Conservation (phyloP, 768 basidiomycete genomes). For the Tricholoma terreum region DNA sequence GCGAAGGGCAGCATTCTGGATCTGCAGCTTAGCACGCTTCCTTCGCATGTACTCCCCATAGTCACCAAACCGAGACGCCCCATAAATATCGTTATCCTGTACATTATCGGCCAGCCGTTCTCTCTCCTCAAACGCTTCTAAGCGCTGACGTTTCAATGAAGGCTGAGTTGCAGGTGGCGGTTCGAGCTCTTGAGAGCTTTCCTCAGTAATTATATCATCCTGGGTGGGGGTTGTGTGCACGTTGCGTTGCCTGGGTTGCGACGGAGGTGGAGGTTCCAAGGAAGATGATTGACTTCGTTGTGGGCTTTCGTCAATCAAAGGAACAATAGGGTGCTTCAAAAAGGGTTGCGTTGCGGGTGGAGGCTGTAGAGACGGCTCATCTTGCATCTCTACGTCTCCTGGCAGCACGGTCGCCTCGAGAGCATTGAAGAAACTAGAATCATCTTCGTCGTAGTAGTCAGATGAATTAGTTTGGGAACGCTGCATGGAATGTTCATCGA, state of each 20-base stretch:
- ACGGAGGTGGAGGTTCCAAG: background rate
- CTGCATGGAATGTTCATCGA: background rate
- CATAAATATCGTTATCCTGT: conserved; percentile 56
- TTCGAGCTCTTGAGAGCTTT: conserved; percentile 25
- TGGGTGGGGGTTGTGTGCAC: background rate
- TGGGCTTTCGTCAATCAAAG: background rate
- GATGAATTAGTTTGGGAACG: conserved; percentile 39
- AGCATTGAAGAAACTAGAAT: conserved; percentile 50
- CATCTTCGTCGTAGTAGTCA: conserved; percentile 55
- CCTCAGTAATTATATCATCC: conserved; percentile 10
- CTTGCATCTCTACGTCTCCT: conserved; percentile 34
- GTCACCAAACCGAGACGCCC: conserved; percentile 74
- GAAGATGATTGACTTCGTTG: background rate
- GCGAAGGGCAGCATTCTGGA: conserved; percentile 58
- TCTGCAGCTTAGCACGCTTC: conserved; percentile 87
- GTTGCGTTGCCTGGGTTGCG: background rate
- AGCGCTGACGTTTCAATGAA: conserved; percentile 37
- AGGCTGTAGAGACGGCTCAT: background rate
- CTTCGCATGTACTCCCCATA: conserved; percentile 88
- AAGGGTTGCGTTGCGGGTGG: background rate
- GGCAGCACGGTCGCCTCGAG: conserved; percentile 44
- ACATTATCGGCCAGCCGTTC: conserved; percentile 12
- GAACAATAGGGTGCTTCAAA: background rate
- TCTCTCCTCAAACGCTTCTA: conserved; percentile 23
- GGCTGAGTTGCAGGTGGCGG: conserved; percentile 41